These are phyloP conservation scores for Beverwykella pulmonaria DNA, from an alignment of 495 filamentous ascomycete species.

Conservation along the genomic window DNA sequence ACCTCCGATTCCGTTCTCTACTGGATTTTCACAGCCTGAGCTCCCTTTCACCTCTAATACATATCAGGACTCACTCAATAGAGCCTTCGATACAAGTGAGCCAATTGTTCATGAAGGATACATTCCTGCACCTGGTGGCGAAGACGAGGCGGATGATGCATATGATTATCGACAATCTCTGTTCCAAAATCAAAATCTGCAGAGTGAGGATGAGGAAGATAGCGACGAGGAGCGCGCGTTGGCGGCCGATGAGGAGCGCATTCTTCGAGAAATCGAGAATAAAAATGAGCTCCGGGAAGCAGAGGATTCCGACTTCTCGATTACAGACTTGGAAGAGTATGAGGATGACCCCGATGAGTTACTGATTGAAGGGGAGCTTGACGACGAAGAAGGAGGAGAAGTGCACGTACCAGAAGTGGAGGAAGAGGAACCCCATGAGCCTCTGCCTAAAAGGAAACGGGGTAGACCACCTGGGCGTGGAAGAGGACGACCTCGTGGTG, in stretches of 20 bases:
- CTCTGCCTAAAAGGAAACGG: not conserved
- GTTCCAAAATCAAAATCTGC: conserved; percentile 4
- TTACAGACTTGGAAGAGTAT: conserved; percentile 8
- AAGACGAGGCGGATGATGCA: conserved; percentile 23
- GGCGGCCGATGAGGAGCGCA: conserved; percentile 17
- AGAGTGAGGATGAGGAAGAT: conserved; percentile 24
- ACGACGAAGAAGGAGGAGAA: conserved; percentile 19
- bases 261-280: conserved; percentile 10
- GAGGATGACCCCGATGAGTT: conserved; percentile 26
- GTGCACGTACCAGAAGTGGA: not conserved
- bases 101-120: conserved; percentile 36
- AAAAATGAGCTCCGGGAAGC: conserved; percentile 10
- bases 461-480: conserved; percentile 5
- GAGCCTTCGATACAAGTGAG: conserved; percentile 6
- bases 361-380: conserved; percentile 14
- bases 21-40: not conserved
- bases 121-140: conserved; percentile 32
- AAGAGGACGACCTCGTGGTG: conserved; percentile 2
- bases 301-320: conserved; percentile 13
- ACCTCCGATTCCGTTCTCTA: not conserved
- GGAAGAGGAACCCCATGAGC: not conserved
- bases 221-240: conserved; percentile 13
- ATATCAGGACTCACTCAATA: not conserved
- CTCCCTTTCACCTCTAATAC: conserved; percentile 3
- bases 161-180: conserved; percentile 9